Base-by-base conservation (phyloP, 2,329 filamentous ascomycete species). In the Fusarium sp. region DNA sequence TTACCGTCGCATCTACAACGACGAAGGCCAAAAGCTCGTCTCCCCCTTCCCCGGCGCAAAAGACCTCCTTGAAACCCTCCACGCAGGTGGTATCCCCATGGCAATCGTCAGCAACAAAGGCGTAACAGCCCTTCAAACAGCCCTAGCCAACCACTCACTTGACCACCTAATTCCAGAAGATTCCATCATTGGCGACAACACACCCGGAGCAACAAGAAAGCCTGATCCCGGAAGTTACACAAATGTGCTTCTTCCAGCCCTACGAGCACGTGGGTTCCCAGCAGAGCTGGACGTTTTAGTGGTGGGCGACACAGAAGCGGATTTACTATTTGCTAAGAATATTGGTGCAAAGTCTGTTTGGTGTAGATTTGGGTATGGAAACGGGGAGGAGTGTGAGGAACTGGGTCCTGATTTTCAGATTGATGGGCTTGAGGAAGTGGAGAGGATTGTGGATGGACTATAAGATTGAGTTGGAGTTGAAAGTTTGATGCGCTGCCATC, bases 341-440 rank as follows among this genome's bases (percentile, higher is more conserved):
- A 59, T 45, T 10, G 22, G 62, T 5, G 62, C 62, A 7, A 65
- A 51, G 25, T 65, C 60, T 29, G 40, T 65, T 15, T 65, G 45
- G 45, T 65, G 60, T 12, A 65, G 25, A 20, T 65, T 46, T n/a
- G 52, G 60, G 10, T 65, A 57, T 70, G 73, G 18, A 53, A 68
- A 16, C 25, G 9, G 14, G 65, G 51, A 27, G 15, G 42, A 25
- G 56, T 65, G 12, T 10, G 22, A 20, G 57, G 38, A 11, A 2
- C 8, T 59, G 18, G 3, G 15, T 18, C 46, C 50, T 7, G 14
- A 38, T 3, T 66, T 59, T 14, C 20, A n/a, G 3, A 30, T 65
- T n/a, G 45, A 42, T 32, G 56, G 25, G 2, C 14, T 65, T 6
- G 14, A 20, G 4, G 45, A 65, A 7, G n/a, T 64, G 8, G 30